Base-by-base conservation (phyloP, 805 yeast species). In the Cephaloascus fragrans region DNA sequence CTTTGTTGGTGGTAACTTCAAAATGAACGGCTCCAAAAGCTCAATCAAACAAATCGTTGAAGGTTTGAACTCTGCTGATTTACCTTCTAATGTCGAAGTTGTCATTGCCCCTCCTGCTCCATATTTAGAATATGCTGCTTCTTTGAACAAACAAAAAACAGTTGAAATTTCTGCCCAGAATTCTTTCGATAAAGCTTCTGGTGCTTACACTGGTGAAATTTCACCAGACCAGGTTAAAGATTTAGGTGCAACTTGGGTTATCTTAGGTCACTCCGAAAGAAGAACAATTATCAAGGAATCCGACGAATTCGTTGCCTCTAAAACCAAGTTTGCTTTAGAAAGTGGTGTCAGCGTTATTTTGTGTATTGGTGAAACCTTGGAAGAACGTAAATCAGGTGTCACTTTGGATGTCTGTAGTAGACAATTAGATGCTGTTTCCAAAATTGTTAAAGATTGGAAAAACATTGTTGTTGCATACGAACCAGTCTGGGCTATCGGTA, bases 401-500 rank as follows among this genome's bases (percentile, higher is more conserved):
- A 90, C 98, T 55, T 75, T 90, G 54, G 76, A 78, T 20, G 95
- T 93, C 47, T 81, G 85, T 66, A 76, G 83, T 62, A 80, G 84
- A 72, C 97, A 93, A 76, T 74, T 90, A 59, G 73, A 77, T 51
- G 96, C 97, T 46, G 97, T 83, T 45, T 68, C 83, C 56, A 83
- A 78, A 61, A 71, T 81, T 45, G 80, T 87, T 47, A 56, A 62
- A 56, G 97, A 89, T 80, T 90, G 97, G 97, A 56, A 83, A 47
- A 75, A 84, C 65, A 73, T 93, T 51, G 97, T 93, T 49, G 70
- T 93, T 64, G 98, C 98, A 57, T 93, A 93, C 73, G 98, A 93
- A 74, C 98, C 98, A 55, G 96, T 93, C 52, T 93, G 98, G 98
- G 98, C 98, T 55, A 93, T 93, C 56, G 98, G 98, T 65, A 89